phyloP scores from a whole-genome alignment of 2,329 filamentous ascomycete genomes.

The Simplicillium aogashimaense region DNA sequence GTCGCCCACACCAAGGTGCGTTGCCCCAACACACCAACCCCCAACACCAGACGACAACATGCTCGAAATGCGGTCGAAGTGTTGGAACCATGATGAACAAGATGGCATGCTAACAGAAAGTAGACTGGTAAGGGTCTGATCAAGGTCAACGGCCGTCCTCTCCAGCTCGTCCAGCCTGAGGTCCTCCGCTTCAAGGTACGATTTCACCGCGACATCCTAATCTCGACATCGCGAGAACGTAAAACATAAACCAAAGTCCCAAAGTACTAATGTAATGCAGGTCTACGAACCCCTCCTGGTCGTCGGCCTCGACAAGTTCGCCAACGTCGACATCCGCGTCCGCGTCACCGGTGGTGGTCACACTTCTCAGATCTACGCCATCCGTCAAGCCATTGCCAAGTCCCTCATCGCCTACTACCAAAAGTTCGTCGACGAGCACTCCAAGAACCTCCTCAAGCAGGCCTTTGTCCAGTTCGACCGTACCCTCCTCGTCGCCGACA shows the following conservation, averaged over 20 bases:
- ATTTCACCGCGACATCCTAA: conserved; percentile 3
- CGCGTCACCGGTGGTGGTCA: conserved; percentile 95
- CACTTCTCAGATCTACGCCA: conserved; percentile 94
- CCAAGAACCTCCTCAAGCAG: conserved; percentile 99
- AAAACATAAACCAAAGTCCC: background rate
- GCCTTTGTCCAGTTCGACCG: conserved; percentile 92
- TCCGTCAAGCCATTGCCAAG: conserved; percentile 98
- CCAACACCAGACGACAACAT: conserved; percentile 3
- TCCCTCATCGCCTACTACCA: conserved; percentile 76
- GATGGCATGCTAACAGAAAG: background rate
- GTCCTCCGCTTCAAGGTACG: conserved; percentile 92
- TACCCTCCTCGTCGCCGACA: conserved; percentile 96
- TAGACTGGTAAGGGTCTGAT: conserved; percentile 61
- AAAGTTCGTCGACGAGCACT: conserved; percentile 99
- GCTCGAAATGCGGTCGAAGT: conserved; percentile 1
- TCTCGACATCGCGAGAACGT: conserved; percentile 5
- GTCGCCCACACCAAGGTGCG: conserved; percentile 89
- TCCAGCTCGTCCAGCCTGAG: conserved; percentile 89
- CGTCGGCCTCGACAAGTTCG: conserved; percentile 95
- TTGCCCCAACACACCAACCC: too few species aligned
- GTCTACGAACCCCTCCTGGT: conserved; percentile 99
- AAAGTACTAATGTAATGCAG: conserved; percentile 26
- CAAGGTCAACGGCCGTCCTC: conserved; percentile 97
- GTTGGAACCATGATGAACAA: background rate
- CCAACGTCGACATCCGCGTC: conserved; percentile 93